Conservation (phyloP, 1,284 basidiomycete genomes). For the Exobasidium cylindrosporum region DNA sequence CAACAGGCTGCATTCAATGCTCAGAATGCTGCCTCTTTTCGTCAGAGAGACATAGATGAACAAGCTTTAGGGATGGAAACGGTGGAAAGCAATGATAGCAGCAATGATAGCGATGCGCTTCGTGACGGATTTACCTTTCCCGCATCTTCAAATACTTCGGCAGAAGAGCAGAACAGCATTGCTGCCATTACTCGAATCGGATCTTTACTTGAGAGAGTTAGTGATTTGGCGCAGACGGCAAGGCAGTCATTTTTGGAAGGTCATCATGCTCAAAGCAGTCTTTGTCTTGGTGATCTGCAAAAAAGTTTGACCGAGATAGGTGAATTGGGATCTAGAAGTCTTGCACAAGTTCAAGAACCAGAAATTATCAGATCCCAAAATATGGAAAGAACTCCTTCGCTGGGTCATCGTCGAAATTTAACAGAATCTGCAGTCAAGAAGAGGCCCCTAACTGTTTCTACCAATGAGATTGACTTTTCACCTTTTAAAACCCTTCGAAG, state of each 20-base stretch:
- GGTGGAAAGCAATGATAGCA: background rate
- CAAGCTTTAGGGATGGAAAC: background rate
- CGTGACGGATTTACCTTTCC: background rate
- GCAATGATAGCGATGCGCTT: background rate
- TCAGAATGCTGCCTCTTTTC: background rate
- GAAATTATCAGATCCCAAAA: background rate
- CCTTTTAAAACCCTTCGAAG: constrained; percentile 21
- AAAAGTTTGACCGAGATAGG: constrained; percentile 37
- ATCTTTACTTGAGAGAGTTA: constrained; percentile 34
- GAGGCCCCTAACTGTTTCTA: constrained; percentile 2
- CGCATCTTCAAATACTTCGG: background rate
- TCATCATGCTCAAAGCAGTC: constrained; percentile 33
- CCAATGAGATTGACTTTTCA: constrained; percentile 6
- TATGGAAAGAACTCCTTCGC: constrained; percentile 1
- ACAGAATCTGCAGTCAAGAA: constrained; percentile 11
- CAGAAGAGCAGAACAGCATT: constrained; percentile 12
- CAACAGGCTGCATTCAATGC: background rate
- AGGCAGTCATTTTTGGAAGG: constrained; percentile 39
- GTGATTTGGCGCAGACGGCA: constrained; percentile 36
- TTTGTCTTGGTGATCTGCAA: constrained; percentile 39
- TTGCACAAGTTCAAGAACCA: constrained; percentile 18
- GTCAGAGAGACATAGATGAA: background rate
- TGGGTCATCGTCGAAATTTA: background rate
- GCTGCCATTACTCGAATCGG: constrained; percentile 29
- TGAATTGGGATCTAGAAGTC: constrained; percentile 34